phyloP scores from a whole-genome alignment of 163 green algal genomes.

The Scenedesmus sp. region DNA sequence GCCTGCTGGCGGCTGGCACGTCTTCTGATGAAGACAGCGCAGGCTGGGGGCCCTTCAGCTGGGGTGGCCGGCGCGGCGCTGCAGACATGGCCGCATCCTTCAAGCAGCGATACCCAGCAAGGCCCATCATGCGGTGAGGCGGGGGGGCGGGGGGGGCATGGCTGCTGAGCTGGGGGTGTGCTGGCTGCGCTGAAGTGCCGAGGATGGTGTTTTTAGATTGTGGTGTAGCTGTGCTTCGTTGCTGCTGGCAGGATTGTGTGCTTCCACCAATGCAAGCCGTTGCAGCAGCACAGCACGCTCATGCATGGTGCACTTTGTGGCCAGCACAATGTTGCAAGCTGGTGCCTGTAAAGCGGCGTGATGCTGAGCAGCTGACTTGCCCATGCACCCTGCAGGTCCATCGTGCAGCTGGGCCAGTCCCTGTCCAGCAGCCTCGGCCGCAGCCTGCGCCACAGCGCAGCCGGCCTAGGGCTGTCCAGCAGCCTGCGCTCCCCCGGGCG shows the following conservation, averaged over 20 bases:
- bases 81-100: conserved; percentile 42
- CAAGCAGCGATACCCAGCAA: not conserved
- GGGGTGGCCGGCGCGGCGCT: not conserved
- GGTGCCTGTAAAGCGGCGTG: not conserved
- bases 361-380: not conserved
- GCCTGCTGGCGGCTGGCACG: conserved; percentile 35
- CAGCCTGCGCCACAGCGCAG: not conserved
- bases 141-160: not conserved
- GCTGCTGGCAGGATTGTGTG: no score
- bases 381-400: conserved; percentile 14
- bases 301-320: not conserved
- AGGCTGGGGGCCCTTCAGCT: not conserved
- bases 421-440: conserved; percentile 24
- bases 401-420: conserved; percentile 29
- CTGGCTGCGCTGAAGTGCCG: not conserved
- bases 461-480: not conserved
- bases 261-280: no score
- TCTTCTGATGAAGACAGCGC: conserved; percentile 12
- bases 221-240: no score
- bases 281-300: no score
- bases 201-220: no score
- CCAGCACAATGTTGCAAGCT: not conserved
- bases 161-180: not conserved
- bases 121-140: conserved; percentile 23
- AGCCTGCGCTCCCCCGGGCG: not conserved